phyloP scores from a whole-genome alignment of 2,329 filamentous ascomycete species.

The Pezicula neosporulosa region DNA sequence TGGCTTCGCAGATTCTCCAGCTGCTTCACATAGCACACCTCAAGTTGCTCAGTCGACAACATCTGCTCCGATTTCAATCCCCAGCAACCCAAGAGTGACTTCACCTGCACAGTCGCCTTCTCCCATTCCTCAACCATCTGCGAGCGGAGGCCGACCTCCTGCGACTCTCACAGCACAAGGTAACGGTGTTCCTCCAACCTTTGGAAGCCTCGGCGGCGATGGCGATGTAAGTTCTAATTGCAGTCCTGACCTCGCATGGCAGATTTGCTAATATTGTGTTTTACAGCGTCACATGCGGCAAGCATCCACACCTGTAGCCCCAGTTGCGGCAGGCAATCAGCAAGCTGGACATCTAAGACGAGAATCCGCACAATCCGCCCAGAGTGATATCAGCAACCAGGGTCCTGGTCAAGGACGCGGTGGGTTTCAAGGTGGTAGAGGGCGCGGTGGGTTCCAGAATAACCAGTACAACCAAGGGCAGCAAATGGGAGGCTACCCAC shows the following conservation, averaged over 20 bases:
- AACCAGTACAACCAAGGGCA: slow-evolving; percentile 45
- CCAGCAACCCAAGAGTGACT: slow-evolving; percentile 68
- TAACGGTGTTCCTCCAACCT: slow-evolving; percentile 59
- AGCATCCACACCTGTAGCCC: slow-evolving; percentile 58
- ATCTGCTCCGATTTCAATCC: slow-evolving; percentile 59
- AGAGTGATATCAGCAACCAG: slow-evolving; percentile 68
- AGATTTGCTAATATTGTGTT: slow-evolving; percentile 23
- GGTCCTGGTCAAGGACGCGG: slow-evolving; percentile 45
- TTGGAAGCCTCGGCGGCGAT: slow-evolving; percentile 80
- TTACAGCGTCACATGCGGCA: slow-evolving; percentile 66
- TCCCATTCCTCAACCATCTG: slow-evolving; percentile 85
- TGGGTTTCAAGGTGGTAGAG: slow-evolving; percentile 50
- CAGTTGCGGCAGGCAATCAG: slow-evolving; percentile 58
- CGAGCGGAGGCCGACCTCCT: slow-evolving; percentile 78
- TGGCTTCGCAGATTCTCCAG: slow-evolving; percentile 70
- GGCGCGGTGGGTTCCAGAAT: slow-evolving; percentile 52
- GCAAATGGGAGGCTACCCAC: slow-evolving; percentile 47
- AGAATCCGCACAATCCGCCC: slow-evolving; percentile 80
- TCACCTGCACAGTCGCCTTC: slow-evolving; percentile 88
- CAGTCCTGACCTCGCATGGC: slow-evolving; percentile 20
- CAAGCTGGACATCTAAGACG: slow-evolving; percentile 73
- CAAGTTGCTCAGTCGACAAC: slow-evolving; percentile 41
- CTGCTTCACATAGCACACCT: slow-evolving; percentile 64
- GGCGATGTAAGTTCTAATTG: slow-evolving; percentile 63
- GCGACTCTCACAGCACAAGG: slow-evolving; percentile 68